Percentiles rank a stretch among this genome's conserved stretches.
phyloP scores from a whole-genome alignment of 306 rosid species.

The Fagus crenata region DNA sequence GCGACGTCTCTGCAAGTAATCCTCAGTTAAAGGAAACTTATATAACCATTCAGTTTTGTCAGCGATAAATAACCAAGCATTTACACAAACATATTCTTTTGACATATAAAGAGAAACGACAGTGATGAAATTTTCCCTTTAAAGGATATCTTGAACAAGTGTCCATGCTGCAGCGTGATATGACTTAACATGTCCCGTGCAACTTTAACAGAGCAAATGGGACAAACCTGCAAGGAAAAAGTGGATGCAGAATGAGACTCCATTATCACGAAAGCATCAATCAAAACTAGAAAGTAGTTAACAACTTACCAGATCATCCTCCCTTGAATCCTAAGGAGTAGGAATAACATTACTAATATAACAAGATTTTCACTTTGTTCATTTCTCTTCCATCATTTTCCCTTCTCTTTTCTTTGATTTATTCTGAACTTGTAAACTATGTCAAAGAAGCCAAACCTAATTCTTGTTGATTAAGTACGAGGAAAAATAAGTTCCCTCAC shows the following conservation, averaged over 20 bases:
- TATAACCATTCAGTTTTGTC: constrained; percentile 1
- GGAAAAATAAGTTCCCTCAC: not conserved
- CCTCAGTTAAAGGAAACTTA: constrained; percentile 58
- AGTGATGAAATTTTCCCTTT: not conserved
- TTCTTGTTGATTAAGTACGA: not conserved
- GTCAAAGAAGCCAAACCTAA: not conserved
- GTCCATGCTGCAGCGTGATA: constrained; percentile 88
- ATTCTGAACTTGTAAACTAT: not conserved
- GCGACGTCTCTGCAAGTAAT: constrained; percentile 85
- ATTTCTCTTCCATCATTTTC: not conserved
- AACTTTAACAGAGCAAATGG: constrained; percentile 91
- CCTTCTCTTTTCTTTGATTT: not conserved
- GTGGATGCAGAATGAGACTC: constrained; percentile 9
- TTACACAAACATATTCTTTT: constrained; percentile 1
- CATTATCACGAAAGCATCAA: constrained; percentile 24
- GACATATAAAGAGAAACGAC: not conserved
- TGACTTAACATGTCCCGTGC: constrained; percentile 86
- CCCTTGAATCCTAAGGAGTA: not conserved
- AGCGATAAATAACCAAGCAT: constrained; percentile 17
- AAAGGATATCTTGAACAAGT: constrained; percentile 96
- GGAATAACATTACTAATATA: not conserved
- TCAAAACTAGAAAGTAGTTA: constrained; percentile 3
- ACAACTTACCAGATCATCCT: not conserved
- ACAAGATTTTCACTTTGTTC: not conserved
- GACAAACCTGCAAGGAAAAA: constrained; percentile 73